Percentiles rank a stretch among this genome's conserved stretches.
Conservation (phyloP, 2,329 filamentous ascomycete genomes). For the Neonectria coccinea region DNA sequence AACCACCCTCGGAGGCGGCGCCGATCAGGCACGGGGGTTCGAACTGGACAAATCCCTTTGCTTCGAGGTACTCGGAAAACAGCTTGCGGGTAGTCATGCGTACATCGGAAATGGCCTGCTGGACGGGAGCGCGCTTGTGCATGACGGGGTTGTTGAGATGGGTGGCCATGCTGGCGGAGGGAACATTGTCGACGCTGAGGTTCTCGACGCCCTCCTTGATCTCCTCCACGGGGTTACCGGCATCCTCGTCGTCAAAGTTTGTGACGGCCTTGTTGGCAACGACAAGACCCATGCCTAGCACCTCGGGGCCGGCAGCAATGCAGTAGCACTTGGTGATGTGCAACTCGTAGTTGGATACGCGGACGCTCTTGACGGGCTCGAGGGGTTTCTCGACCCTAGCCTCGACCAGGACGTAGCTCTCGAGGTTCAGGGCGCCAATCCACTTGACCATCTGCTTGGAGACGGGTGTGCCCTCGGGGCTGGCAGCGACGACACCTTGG, state of each 20-base stretch:
- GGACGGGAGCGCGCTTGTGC: slow-evolving; percentile 90
- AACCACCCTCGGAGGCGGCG: slow-evolving; percentile 91
- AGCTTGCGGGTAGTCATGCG: slow-evolving; percentile 72
- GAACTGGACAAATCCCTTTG: slow-evolving; percentile 82
- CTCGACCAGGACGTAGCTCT: slow-evolving; percentile 86
- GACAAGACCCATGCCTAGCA: slow-evolving; percentile 69
- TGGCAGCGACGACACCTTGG: slow-evolving; percentile 81
- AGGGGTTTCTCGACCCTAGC: slow-evolving; percentile 83
- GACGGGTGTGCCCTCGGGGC: slow-evolving; percentile 72
- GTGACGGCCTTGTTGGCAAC: slow-evolving; percentile 66
- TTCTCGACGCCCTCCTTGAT: slow-evolving; percentile 58
- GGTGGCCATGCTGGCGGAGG: slow-evolving; percentile 84
- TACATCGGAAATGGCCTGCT: slow-evolving; percentile 78
- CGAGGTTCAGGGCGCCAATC: slow-evolving; percentile 77
- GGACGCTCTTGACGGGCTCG: slow-evolving; percentile 89
- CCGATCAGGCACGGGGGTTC: slow-evolving; percentile 91
- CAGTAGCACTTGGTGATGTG: slow-evolving; percentile 89
- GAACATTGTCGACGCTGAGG: slow-evolving; percentile 60
- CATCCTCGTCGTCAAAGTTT: slow-evolving; percentile 70
- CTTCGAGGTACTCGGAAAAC: slow-evolving; percentile 83
- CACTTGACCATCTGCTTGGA: slow-evolving; percentile 96
- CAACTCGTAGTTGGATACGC: slow-evolving; percentile 83
- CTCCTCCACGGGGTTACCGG: slow-evolving; percentile 55
- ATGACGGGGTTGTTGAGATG: slow-evolving; percentile 92
- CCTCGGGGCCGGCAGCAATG: slow-evolving; percentile 71